Base-by-base conservation (phyloP, 2,329 filamentous ascomycete species). In the Fusarium sp. region DNA sequence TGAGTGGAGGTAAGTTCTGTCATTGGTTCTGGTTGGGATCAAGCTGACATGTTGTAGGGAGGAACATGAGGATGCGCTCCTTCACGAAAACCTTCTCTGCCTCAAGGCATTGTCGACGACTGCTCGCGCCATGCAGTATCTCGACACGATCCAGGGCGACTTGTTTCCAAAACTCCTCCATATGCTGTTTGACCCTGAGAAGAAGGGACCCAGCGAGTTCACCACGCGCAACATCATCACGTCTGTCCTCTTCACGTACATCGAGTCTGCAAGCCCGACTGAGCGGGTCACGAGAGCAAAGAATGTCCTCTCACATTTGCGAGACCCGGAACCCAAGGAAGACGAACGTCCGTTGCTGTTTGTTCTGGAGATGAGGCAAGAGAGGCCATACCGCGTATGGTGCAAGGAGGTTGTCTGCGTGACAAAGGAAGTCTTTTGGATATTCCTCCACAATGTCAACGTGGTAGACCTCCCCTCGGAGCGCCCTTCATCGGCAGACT, bases 381-480 rank as follows among this genome's bases (percentile, higher is more conserved):
- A 93, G 54, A 88, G 95, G 0, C 95, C 95, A 0, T 99, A 97
- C 79, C 91, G 93, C 33, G 87, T 97, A 3, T 99, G 95, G 95
- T 93, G 91, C 81, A 96, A 94, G 79, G 96, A 99, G 80, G 89
- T 95, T 16, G 90, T 90, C 64, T 94, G 92, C 74, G 95, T 98
- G 51, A 97, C 94, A 42, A 97, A 97, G 79, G 95, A 99, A 79
- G 95, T 98, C 27, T 99, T 99, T 78, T 99, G 95, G 95, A 98
- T 98, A 77, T 99, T 98, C 82, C 85, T 98, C 58, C 95, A 98
- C 80, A 92, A 97, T 73, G 84, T 97, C 62, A 98, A 98, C 74
- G 90, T 97, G 49, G 87, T 98, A 36, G 86, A 93, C 20, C 79
- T 92, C 33, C 87, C 90, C 2, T 75, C 81, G 33, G 82, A 83